These are phyloP conservation scores for Candida dajiaensis DNA, from an alignment of 805 yeast genomes.

Conservation along the genomic window DNA sequence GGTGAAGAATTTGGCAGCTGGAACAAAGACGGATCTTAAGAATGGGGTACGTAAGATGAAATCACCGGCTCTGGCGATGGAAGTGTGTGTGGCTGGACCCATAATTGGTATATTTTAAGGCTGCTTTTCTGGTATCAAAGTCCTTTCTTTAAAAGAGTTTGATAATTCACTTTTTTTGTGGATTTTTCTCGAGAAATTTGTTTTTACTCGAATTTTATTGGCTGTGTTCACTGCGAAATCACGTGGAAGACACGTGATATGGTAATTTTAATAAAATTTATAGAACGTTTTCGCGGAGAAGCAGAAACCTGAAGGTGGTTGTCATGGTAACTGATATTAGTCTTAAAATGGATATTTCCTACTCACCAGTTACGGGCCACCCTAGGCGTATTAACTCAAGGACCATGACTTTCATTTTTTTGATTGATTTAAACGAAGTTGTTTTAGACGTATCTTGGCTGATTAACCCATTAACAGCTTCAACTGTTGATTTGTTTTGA, in stretches of 20 bases:
- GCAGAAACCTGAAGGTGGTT: no score
- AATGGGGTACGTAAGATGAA: slow-evolving; percentile 75
- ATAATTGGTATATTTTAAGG: not conserved
- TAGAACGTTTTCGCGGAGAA: no score
- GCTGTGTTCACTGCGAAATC: not conserved
- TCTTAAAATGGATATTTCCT: no score
- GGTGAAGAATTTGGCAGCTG: slow-evolving; percentile 71
- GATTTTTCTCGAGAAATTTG: not conserved
- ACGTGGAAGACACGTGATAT: not conserved
- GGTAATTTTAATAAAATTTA: no score
- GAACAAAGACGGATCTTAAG: slow-evolving; percentile 69
- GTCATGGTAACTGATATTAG: no score
- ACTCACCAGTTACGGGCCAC: no score
- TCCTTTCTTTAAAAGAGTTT: not conserved
- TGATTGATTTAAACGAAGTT: no score
- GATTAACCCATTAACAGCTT: no score
- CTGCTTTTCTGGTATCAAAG: not conserved
- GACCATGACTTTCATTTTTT: no score
- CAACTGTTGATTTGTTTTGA: no score
- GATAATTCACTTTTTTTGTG: not conserved
- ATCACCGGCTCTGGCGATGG: slow-evolving; percentile 70
- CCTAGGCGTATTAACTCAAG: no score
- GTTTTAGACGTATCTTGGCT: no score
- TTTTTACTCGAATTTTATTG: not conserved
- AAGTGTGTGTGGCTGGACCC: slow-evolving; percentile 32